Evolutionary conservation across 2,329 filamentous ascomycete genomes (phyloP).

Genomic region (Diaporthe vaccinii): DNA sequence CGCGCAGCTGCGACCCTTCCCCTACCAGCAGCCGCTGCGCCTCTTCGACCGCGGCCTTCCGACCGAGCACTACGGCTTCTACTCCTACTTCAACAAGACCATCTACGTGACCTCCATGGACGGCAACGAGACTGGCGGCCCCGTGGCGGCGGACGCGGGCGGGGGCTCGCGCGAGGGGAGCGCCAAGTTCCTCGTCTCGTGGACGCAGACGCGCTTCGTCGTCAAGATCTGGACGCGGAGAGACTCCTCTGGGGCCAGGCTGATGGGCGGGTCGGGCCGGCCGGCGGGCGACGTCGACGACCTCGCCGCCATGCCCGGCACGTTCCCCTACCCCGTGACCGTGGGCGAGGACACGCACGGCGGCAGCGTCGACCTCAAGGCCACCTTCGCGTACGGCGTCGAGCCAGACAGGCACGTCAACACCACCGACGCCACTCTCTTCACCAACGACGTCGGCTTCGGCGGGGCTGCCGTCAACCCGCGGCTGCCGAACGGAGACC

Average conservation of each 20-base stretch:
- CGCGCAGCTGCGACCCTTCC: slow-evolving; percentile 78
- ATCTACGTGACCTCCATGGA: slow-evolving; percentile 80
- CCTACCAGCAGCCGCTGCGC: slow-evolving; percentile 82
- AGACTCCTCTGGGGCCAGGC: slow-evolving; percentile 55
- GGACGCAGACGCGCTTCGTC: slow-evolving; percentile 72
- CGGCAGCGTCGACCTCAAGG: slow-evolving; percentile 65
- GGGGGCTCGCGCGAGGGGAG: slow-evolving; percentile 68
- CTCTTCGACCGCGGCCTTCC: slow-evolving; percentile 86
- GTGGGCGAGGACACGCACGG: slow-evolving; percentile 74
- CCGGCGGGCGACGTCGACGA: slow-evolving; percentile 46
- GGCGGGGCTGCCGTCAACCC: slow-evolving; percentile 68
- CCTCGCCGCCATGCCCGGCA: slow-evolving; percentile 62
- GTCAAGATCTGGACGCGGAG: slow-evolving; percentile 74
- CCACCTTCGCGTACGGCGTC: slow-evolving; percentile 67
- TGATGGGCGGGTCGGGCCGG: slow-evolving; percentile 50
- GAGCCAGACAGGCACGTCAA: slow-evolving; percentile 61
- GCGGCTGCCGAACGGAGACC: slow-evolving; percentile 56
- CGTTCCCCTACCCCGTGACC: slow-evolving; percentile 75
- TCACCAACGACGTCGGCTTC: slow-evolving; percentile 64
- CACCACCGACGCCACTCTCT: slow-evolving; percentile 56
- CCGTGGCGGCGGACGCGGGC: slow-evolving; percentile 60
- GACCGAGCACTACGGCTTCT: slow-evolving; percentile 94
- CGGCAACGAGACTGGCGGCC: slow-evolving; percentile 53
- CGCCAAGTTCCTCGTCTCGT: slow-evolving; percentile 69
- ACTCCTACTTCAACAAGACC: slow-evolving; percentile 89